Conservation (phyloP, 371 early-diverging fungal genomes). For the Capillidium rhysosporum region DNA sequence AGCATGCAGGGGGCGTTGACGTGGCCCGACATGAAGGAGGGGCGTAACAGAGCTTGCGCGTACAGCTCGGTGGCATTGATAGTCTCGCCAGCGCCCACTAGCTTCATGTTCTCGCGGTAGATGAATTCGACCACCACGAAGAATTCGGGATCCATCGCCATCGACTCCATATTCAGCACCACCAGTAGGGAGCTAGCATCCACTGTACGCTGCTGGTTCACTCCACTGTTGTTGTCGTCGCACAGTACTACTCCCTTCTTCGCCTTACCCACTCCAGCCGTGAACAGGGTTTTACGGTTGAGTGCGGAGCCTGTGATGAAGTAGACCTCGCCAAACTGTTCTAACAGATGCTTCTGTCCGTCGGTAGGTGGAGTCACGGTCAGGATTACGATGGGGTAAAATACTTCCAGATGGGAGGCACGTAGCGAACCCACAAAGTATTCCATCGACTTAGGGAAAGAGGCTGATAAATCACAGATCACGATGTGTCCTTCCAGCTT, state of each 20-base stretch:
- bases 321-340: constrained; percentile 26
- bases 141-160: constrained; percentile 20
- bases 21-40: constrained; percentile 42
- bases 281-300: constrained; percentile 24
- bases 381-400: constrained; percentile 34
- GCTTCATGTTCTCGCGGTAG: constrained; percentile 44
- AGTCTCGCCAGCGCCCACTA: constrained; percentile 32
- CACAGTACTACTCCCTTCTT: constrained; percentile 27
- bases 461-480: constrained; percentile 1
- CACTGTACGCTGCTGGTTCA: constrained; percentile 16
- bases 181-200: constrained; percentile 37
- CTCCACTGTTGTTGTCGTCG: constrained; percentile 10
- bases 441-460: constrained; percentile 3
- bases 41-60: constrained; percentile 23
- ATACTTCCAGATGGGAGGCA: neutral
- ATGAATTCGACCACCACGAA: constrained; percentile 44
- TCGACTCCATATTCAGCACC: constrained; percentile 41
- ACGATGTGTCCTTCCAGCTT: neutral
- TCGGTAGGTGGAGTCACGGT: constrained; percentile 18
- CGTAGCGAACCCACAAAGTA: constrained; percentile 3
- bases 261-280: constrained; percentile 27
- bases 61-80: constrained; percentile 21
- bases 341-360: constrained; percentile 14
- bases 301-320: constrained; percentile 34
- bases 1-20: constrained; percentile 36